phyloP scores from a whole-genome alignment of 345 rosid species.

The Cardamine occulta region DNA sequence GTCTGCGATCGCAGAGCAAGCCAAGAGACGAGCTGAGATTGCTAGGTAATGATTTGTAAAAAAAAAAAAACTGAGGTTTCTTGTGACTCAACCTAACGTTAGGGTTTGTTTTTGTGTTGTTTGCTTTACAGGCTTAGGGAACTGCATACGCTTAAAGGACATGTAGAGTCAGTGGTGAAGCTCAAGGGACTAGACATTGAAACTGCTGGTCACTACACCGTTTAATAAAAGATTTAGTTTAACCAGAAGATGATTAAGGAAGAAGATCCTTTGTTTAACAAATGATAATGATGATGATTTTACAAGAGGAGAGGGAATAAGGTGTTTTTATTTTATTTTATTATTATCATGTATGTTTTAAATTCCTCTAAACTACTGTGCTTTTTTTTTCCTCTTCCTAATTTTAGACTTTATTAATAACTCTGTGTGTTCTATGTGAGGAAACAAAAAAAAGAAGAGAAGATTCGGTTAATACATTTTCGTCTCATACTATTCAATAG shows the following conservation, averaged over 20 bases:
- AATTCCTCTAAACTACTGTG: conserved; percentile 24
- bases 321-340: not conserved
- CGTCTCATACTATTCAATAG: not conserved
- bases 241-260: conserved; percentile 14
- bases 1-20: conserved; percentile 87
- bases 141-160: conserved; percentile 83
- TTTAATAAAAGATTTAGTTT: conserved; percentile 38
- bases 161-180: conserved; percentile 91
- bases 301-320: conserved; percentile 16
- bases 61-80: not conserved
- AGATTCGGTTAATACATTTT: not conserved
- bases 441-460: not conserved
- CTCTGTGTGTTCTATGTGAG: conserved; percentile 8
- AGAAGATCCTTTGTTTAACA: conserved; percentile 17
- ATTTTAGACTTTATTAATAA: conserved; percentile 18
- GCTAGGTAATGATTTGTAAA: conserved; percentile 58
- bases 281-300: conserved; percentile 28
- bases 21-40: conserved; percentile 84
- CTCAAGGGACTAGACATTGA: conserved; percentile 82
- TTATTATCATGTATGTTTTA: conserved; percentile 2
- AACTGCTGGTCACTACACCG: conserved; percentile 82
- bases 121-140: conserved; percentile 65
- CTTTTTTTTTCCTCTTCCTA: conserved; percentile 16
- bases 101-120: conserved; percentile 1
- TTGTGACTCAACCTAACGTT: conserved; percentile 16